Percentiles rank a stretch among this genome's conserved stretches.
These are phyloP conservation scores for Cladophialophora psammophila DNA, from an alignment of 2,329 filamentous ascomycete species.

Conservation along the genomic window DNA sequence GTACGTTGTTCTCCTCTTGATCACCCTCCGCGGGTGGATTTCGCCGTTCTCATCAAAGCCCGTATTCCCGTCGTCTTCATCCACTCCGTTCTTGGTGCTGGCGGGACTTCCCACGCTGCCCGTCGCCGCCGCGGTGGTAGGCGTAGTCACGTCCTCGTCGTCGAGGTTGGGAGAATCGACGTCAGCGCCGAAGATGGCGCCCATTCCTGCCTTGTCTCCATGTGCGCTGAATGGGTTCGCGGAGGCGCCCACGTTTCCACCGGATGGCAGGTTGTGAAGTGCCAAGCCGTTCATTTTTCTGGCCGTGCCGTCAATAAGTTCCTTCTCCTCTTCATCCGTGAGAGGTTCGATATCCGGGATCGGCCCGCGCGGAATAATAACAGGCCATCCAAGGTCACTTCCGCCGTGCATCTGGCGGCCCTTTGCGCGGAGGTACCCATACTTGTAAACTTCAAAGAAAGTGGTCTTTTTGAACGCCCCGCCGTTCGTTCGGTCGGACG, in stretches of 20 bases:
- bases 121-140: constrained; percentile 21
- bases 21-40: constrained; percentile 28
- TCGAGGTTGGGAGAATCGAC: constrained; percentile 28
- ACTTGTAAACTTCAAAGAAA: constrained; percentile 48
- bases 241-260: background rate
- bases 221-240: constrained; percentile 34
- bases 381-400: constrained; percentile 22
- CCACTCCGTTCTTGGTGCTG: constrained; percentile 14
- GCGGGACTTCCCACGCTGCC: constrained; percentile 19
- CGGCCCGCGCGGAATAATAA: constrained; percentile 38
- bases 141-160: constrained; percentile 3
- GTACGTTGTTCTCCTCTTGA: constrained; percentile 36
- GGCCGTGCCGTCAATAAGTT: constrained; percentile 30
- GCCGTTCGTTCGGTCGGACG: constrained; percentile 49
- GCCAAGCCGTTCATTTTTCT: constrained; percentile 28
- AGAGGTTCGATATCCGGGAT: constrained; percentile 37
- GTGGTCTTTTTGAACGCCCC: constrained; percentile 56
- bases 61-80: constrained; percentile 25
- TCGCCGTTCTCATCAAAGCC: constrained; percentile 36
- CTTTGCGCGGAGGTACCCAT: constrained; percentile 37
- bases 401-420: constrained; percentile 31
- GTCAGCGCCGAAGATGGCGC: constrained; percentile 34
- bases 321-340: constrained; percentile 39
- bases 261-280: constrained; percentile 9
- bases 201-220: constrained; percentile 29